These are phyloP conservation scores for Colletotrichum sp. DNA, from an alignment of 2,329 filamentous ascomycete genomes.

Conservation along the genomic window DNA sequence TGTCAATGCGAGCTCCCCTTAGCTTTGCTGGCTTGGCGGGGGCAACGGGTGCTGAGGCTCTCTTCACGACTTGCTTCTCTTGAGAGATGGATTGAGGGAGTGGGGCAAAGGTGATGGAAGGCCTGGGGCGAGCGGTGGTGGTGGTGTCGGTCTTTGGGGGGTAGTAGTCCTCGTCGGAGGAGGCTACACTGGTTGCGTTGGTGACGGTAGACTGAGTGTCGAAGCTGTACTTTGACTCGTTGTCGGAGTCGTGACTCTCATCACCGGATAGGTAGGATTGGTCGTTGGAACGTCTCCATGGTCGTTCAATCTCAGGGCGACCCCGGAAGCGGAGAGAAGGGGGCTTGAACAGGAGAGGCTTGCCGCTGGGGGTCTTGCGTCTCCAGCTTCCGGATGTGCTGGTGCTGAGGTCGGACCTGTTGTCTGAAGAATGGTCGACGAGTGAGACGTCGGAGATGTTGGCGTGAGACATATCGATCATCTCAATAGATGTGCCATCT, in stretches of 20 bases:
- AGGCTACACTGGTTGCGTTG: constrained; percentile 21
- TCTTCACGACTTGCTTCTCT: constrained; percentile 3
- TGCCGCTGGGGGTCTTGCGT: background rate
- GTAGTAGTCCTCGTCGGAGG: background rate
- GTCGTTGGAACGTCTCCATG: constrained; percentile 14
- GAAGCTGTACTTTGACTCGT: constrained; percentile 21
- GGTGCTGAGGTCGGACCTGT: constrained; percentile 12
- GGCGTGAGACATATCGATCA: constrained; percentile 14
- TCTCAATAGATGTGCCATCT: constrained; percentile 14
- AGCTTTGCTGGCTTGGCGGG: constrained; percentile 17
- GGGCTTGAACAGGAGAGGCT: constrained; percentile 19
- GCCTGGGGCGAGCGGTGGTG: background rate
- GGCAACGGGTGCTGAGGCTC: background rate
- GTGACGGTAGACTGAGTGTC: constrained; percentile 16
- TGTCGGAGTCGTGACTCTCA: constrained; percentile 19
- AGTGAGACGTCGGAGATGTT: constrained; percentile 21
- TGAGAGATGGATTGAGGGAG: background rate
- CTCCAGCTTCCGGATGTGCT: constrained; percentile 11
- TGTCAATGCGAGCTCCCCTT: constrained; percentile 9
- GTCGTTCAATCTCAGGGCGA: constrained; percentile 6
- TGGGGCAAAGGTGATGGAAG: background rate
- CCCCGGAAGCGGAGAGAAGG: constrained; percentile 17
- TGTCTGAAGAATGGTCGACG: constrained; percentile 7
- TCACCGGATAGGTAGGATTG: constrained; percentile 15
- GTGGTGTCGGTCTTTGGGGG: background rate